Base-by-base conservation (phyloP, 2,329 filamentous ascomycete species). In the Exophiala alcalophila region DNA sequence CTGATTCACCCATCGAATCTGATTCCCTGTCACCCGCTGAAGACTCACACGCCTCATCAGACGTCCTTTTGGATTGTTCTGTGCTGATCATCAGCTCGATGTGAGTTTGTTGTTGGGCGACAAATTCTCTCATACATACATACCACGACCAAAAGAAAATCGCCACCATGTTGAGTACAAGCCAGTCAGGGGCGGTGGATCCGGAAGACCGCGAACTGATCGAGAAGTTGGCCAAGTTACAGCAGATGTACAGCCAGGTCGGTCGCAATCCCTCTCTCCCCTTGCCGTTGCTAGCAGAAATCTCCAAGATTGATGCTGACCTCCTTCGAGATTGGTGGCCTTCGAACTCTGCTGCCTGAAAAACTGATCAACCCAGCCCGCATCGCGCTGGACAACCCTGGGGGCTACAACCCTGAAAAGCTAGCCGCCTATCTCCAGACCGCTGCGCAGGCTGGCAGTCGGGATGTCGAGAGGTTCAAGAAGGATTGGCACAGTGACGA, bases 271-370 rank as follows among this genome's bases (percentile, higher is more conserved):
- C 9, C 10, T 25, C 33, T 20, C 18, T 24, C 26, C 27, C 14
- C 26, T 21, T 24, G n/a, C 42, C 34, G 23, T 29, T 34, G 11
- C n/a, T n/a, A n/a, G n/a, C n/a, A n/a, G n/a, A 35, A 7, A 18
- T 11, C n/a, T 3, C 19, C 14, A 12, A 8, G 14, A 29, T 10
- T 16, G 11, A 18, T 40, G 30, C 48, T 54, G 36, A 49, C 41
- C 23, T 43, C 23, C 18, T 21, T 31, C 10, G 39, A 71, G 67
- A 66, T 70, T 36, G 65, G 68, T 38, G 59, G 64, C 48, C 57
- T 71, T 11, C 68, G 68, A 32, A 60, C 59, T 16, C 56, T 70
- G 12, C 55, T 71, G 20, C 68, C 68, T 3, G 62, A 61, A 14
- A 51, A 46, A 27, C 32, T 64, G 64, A 18, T 70, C 8, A 53